These are phyloP conservation scores for Phytophthora pistaciae DNA, from an alignment of 352 stramenopile genomes.

Conservation along the genomic window DNA sequence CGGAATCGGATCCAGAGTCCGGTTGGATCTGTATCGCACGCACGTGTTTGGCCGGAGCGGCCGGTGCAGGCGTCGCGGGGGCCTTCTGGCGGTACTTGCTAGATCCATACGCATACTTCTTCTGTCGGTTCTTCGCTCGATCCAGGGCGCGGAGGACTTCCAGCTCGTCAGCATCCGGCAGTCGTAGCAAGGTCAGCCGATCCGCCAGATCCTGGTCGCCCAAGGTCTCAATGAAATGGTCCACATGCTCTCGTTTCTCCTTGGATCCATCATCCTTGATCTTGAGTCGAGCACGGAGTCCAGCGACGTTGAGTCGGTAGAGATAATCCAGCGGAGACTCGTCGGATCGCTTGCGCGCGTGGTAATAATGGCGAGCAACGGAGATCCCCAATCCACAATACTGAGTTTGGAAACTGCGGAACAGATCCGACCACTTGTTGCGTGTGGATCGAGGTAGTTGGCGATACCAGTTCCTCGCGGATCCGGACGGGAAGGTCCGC, in stretches of 20 bases:
- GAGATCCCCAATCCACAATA: neutral
- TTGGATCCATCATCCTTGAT: neutral
- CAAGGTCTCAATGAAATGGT: neutral
- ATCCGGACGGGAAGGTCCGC: neutral
- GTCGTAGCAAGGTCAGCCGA: neutral
- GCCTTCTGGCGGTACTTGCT: too few species aligned
- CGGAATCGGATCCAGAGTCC: too few species aligned
- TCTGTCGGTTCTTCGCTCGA: neutral
- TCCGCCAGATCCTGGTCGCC: neutral
- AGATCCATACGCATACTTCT: neutral
- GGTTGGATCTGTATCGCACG: neutral
- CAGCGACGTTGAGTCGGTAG: neutral
- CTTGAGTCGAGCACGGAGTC: neutral
- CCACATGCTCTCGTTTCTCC: neutral
- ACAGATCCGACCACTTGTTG: neutral
- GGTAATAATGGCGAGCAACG: neutral
- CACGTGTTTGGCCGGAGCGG: neutral
- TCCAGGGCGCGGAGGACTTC: neutral
- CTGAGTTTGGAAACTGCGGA: neutral
- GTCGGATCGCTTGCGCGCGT: neutral
- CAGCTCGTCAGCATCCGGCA: neutral
- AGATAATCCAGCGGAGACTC: neutral
- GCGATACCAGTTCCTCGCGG: slow-evolving; percentile 5
- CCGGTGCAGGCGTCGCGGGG: too few species aligned
- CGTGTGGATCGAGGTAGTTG: neutral